Conservation (phyloP, 73 alveolate species). For the Paramecium pentaurelia region DNA sequence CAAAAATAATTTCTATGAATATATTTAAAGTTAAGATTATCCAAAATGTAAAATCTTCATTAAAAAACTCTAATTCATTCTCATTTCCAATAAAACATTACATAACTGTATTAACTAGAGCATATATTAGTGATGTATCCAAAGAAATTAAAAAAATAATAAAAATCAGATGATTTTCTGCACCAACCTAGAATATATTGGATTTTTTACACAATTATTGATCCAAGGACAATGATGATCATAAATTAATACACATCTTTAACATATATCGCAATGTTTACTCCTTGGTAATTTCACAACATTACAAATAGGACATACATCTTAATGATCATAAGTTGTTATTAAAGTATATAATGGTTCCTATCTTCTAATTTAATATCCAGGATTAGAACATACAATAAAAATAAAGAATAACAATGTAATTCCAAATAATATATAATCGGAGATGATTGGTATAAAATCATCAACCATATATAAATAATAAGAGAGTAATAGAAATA, state of each 20-base stretch:
- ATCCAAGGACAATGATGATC: constrained; percentile 94
- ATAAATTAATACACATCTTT: constrained; percentile 81
- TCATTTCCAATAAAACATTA: not conserved
- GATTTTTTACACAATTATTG: constrained; percentile 70
- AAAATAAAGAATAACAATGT: constrained; percentile 36
- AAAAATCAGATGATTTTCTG: constrained; percentile 70
- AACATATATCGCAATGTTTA: constrained; percentile 81
- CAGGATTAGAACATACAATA: constrained; percentile 64
- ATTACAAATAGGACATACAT: constrained; percentile 75
- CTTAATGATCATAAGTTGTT: constrained; percentile 33
- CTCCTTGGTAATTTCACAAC: constrained; percentile 70
- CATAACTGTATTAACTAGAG: not conserved
- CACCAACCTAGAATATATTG: constrained; percentile 67
- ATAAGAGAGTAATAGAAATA: not conserved
- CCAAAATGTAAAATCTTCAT: not conserved
- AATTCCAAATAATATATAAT: not conserved
- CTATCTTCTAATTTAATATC: constrained; percentile 57
- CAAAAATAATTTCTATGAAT: not conserved
- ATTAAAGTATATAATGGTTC: constrained; percentile 53
- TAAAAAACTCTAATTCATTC: not conserved
- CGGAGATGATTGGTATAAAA: not conserved
- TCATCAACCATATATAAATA: not conserved
- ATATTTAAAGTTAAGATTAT: not conserved
- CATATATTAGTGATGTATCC: not conserved
- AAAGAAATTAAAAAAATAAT: constrained; percentile 40